phyloP scores from a whole-genome alignment of 192 early-diverging fungal genomes.

The Powellomyces hirtus region DNA sequence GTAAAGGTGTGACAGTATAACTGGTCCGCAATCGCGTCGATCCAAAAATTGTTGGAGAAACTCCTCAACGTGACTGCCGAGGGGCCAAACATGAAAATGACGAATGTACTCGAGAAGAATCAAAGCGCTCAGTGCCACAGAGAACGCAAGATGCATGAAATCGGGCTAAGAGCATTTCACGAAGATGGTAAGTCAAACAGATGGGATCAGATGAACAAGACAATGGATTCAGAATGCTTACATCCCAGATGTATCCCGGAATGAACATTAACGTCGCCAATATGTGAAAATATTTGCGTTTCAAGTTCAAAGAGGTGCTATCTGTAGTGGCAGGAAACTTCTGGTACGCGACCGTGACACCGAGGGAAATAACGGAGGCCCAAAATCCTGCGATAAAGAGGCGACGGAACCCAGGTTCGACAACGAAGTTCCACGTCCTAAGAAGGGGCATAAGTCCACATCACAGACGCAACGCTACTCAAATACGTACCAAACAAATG shows the following conservation, averaged over 20 bases:
- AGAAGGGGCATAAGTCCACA: constrained; percentile 32
- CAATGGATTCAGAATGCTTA: constrained; percentile 37
- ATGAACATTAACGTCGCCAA: constrained; percentile 83
- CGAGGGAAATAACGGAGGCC: constrained; percentile 39
- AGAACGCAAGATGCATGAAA: constrained; percentile 80
- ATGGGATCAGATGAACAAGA: background rate
- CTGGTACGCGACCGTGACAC: constrained; percentile 33
- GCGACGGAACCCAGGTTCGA: constrained; percentile 5
- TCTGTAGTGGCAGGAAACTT: constrained; percentile 2
- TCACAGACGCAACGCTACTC: background rate
- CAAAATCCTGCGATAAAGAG: constrained; percentile 46
- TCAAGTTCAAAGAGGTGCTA: constrained; percentile 29
- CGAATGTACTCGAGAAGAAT: constrained; percentile 82
- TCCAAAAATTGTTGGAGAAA: constrained; percentile 86
- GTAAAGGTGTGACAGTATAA: constrained; percentile 87
- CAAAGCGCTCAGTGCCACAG: constrained; percentile 67
- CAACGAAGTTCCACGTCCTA: constrained; percentile 27
- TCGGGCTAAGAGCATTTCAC: constrained; percentile 41
- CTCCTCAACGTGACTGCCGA: constrained; percentile 58
- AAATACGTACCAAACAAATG: constrained; percentile 62
- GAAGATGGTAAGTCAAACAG: too few relatives aligned
- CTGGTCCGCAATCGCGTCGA: constrained; percentile 73
- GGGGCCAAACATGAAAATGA: constrained; percentile 67
- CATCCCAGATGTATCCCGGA: constrained; percentile 72
- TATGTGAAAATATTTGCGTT: constrained; percentile 85